Conservation (phyloP, 805 yeast genomes). For the Metschnikowia anglica region DNA sequence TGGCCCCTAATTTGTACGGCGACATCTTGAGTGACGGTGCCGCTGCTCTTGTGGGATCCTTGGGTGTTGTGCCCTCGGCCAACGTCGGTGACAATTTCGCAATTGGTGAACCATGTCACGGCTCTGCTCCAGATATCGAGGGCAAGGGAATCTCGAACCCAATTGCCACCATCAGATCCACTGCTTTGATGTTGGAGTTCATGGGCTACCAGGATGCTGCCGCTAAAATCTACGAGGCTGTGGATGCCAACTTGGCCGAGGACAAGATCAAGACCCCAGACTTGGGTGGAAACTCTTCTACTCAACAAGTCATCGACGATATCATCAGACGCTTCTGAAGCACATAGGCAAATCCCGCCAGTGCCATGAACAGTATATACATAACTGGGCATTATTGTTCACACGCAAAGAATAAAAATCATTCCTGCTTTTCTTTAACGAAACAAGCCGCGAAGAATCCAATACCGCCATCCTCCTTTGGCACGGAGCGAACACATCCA, state of each 20-base stretch:
- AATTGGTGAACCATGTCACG: constrained; percentile 99
- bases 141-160: constrained; percentile 96
- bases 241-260: constrained; percentile 86
- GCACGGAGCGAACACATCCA: constrained; percentile 82
- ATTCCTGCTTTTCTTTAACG: constrained; percentile 35
- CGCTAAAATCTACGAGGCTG: constrained; percentile 88
- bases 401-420: not conserved
- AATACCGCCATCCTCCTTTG: constrained; percentile 94
- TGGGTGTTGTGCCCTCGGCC: constrained; percentile 97
- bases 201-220: constrained; percentile 90
- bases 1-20: constrained; percentile 98
- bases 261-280: constrained; percentile 86
- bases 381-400: not conserved
- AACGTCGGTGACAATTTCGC: constrained; percentile 96
- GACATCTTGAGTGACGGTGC: constrained; percentile 97
- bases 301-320: constrained; percentile 85
- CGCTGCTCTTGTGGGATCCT: constrained; percentile 95
- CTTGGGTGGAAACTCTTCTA: constrained; percentile 85
- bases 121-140: constrained; percentile 98
- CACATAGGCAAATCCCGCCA: not conserved
- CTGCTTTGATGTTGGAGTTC: constrained; percentile 96
- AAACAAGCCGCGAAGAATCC: constrained; percentile 97
- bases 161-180: constrained; percentile 95
- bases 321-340: constrained; percentile 51
- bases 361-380: too few species aligned